Percentiles rank a stretch among this genome's conserved stretches.
Evolutionary conservation across 1,139 yeast genomes (phyloP).

Genomic region (Yamadazyma membranifaciens): DNA sequence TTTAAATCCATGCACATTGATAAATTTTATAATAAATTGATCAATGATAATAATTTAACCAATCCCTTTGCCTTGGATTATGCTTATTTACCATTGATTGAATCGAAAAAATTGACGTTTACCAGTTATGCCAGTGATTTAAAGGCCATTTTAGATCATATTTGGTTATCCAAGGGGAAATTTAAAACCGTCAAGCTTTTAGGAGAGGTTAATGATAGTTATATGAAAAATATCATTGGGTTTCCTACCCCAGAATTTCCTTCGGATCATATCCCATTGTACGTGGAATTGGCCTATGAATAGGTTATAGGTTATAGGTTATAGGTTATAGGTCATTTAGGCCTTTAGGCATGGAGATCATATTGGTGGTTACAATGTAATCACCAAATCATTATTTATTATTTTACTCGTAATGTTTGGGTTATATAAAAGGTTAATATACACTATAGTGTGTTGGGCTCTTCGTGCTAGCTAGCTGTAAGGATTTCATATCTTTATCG

Average conservation of each 20-base stretch:
- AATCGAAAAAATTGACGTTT: slow-evolving; percentile 27
- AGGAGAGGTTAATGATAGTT: slow-evolving; percentile 22
- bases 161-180: slow-evolving; percentile 47
- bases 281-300: slow-evolving; percentile 15
- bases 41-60: slow-evolving; percentile 13
- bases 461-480: too few species aligned
- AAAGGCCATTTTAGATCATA: slow-evolving; percentile 55
- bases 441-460: too few species aligned
- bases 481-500: too few species aligned
- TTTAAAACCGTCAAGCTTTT: slow-evolving; percentile 18
- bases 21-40: slow-evolving; percentile 29
- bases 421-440: too few species aligned
- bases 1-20: slow-evolving; percentile 28
- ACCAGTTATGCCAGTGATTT: slow-evolving; percentile 52
- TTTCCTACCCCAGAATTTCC: slow-evolving; percentile 44
- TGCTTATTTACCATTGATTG: slow-evolving; percentile 20
- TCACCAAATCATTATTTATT: too few species aligned
- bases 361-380: too few species aligned
- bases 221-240: slow-evolving; percentile 22
- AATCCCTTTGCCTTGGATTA: slow-evolving; percentile 22
- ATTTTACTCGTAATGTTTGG: too few species aligned
- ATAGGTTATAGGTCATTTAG: too few species aligned
- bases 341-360: too few species aligned
- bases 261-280: slow-evolving; percentile 42
- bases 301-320: too few species aligned